These are phyloP conservation scores for Tanacetum coccineum DNA, from an alignment of 129 eudicot species.

Conservation along the genomic window DNA sequence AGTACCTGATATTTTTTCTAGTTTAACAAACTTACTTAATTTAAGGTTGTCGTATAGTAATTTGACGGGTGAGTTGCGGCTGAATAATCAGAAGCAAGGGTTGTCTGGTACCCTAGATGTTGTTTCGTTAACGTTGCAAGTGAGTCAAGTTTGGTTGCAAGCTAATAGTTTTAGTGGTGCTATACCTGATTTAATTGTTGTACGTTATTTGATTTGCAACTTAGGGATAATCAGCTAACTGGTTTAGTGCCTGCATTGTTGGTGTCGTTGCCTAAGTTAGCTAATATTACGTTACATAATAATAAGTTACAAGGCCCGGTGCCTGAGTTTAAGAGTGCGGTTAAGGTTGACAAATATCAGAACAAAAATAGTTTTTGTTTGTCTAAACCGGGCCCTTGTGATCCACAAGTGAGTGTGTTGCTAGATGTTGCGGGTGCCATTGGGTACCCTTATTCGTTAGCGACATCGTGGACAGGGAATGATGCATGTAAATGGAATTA, in stretches of 20 bases:
- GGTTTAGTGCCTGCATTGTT: conserved; percentile 62
- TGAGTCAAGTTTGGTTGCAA: conserved; percentile 60
- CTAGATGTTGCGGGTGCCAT: conserved; percentile 41
- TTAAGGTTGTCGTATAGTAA: conserved; percentile 57
- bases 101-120: conserved; percentile 52
- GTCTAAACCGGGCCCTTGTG: conserved; percentile 54
- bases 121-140: conserved; percentile 35
- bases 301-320: conserved; percentile 64
- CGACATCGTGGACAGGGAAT: conserved; percentile 63
- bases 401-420: conserved; percentile 49
- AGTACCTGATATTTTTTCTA: conserved; percentile 55
- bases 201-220: conserved; percentile 44
- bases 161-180: conserved; percentile 49
- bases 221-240: conserved; percentile 55
- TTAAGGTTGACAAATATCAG: conserved; percentile 35
- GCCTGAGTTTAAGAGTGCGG: conserved; percentile 40
- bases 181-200: conserved; percentile 56
- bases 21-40: conserved; percentile 34
- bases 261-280: conserved; percentile 40
- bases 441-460: conserved; percentile 53
- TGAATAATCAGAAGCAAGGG: conserved; percentile 54
- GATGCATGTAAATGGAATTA: conserved; percentile 56
- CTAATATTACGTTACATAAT: conserved; percentile 44
- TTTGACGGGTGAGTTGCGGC: conserved; percentile 56
- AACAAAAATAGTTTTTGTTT: conserved; percentile 45